phyloP scores from a whole-genome alignment of 192 early-diverging fungal species.

The Kickxella alabastrina region DNA sequence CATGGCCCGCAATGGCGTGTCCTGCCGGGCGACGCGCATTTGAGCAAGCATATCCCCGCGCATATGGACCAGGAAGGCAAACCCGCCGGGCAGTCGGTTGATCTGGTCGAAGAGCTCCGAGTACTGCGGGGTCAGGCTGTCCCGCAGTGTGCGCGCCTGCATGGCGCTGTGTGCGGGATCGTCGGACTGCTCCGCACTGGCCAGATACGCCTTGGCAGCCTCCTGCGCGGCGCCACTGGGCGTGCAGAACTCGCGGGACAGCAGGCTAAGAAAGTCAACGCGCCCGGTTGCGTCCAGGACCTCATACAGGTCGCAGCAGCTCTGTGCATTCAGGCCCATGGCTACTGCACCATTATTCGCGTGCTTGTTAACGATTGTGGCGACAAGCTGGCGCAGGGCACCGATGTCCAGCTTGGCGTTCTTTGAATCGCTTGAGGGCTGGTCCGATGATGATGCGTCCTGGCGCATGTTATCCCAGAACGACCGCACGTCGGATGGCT shows the following conservation, averaged over 20 bases:
- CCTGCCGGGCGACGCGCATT: constrained; percentile 28
- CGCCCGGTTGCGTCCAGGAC: constrained; percentile 38
- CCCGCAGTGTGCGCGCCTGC: constrained; percentile 58
- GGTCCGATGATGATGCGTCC: background rate
- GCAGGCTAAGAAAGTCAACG: constrained; percentile 10
- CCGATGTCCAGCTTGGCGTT: background rate
- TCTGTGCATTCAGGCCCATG: constrained; percentile 52
- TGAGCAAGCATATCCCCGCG: constrained; percentile 66
- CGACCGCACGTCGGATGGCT: constrained; percentile 32
- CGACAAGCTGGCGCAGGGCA: constrained; percentile 18
- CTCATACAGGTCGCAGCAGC: constrained; percentile 57
- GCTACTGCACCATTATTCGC: constrained; percentile 51
- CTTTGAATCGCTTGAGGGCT: background rate
- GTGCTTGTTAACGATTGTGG: constrained; percentile 49
- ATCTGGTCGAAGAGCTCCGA: constrained; percentile 73
- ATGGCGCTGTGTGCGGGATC: constrained; percentile 22
- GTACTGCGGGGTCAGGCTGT: constrained; percentile 64
- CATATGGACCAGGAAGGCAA: constrained; percentile 76
- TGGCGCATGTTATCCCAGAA: constrained; percentile 30
- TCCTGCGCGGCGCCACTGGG: constrained; percentile 49
- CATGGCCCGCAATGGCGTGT: constrained; percentile 54
- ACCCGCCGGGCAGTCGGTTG: constrained; percentile 71
- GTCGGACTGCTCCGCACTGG: background rate
- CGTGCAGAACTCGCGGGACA: constrained; percentile 43
- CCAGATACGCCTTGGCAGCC: constrained; percentile 18